A percentile compares a stretch with the other conserved stretches of the same genome.
phyloP scores from a whole-genome alignment of 2,329 filamentous ascomycete genomes.

The Calonectria pauciramosa region DNA sequence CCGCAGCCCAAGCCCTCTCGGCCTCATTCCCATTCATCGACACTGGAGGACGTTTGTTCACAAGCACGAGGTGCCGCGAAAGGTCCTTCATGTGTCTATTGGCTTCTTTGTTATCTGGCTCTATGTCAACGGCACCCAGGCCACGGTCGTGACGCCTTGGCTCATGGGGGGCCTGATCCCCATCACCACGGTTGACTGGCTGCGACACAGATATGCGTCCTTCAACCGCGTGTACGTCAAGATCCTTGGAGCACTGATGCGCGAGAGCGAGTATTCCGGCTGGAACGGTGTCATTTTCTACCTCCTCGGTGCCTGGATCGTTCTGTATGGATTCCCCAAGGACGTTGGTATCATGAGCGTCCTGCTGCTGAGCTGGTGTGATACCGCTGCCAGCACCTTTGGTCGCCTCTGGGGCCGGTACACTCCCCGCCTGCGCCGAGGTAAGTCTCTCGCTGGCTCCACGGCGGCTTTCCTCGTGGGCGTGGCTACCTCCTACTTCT shows the following conservation, averaged over 20 bases:
- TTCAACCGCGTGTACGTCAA: slow-evolving; percentile 92
- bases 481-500: slow-evolving; percentile 84
- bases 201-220: slow-evolving; percentile 84
- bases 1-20: slow-evolving; percentile 91
- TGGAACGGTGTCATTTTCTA: slow-evolving; percentile 99
- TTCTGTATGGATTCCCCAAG: slow-evolving; percentile 90
- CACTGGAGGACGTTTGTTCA: slow-evolving; percentile 94
- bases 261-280: slow-evolving; percentile 92
- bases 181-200: slow-evolving; percentile 83
- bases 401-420: slow-evolving; percentile 91
- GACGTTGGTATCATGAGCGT: slow-evolving; percentile 92
- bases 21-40: slow-evolving; percentile 93
- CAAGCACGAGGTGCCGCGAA: slow-evolving; percentile 96
- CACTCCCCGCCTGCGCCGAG: slow-evolving; percentile 85
- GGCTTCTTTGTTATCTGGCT: slow-evolving; percentile 93
- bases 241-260: slow-evolving; percentile 90
- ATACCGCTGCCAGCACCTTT: slow-evolving; percentile 96
- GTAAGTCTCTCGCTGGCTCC: slow-evolving; percentile 93
- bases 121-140: slow-evolving; percentile 84
- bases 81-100: slow-evolving; percentile 94
- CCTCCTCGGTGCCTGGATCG: slow-evolving; percentile 88
- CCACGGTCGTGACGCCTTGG: slow-evolving; percentile 83
- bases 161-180: slow-evolving; percentile 86
- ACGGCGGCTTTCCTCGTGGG: slow-evolving; percentile 87
- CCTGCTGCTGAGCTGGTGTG: slow-evolving; percentile 95